phyloP scores from a whole-genome alignment of 2,329 filamentous ascomycete genomes.

The Hymenoscyphus linearis region DNA sequence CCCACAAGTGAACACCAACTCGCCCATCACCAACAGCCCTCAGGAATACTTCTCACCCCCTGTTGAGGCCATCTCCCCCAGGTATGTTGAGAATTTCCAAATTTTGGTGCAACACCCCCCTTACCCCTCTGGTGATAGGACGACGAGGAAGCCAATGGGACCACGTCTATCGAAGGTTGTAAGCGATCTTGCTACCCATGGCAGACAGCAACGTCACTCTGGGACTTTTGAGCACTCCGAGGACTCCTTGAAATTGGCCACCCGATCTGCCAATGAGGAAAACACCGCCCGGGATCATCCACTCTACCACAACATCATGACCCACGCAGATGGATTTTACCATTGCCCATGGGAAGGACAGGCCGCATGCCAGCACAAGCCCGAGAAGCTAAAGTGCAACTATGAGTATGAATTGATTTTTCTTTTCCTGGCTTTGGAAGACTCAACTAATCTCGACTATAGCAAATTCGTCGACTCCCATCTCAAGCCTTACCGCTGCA shows the following conservation, averaged over 20 bases:
- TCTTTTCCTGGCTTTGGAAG: conserved; percentile 6
- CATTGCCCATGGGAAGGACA: conserved; percentile 85
- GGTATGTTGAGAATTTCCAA: conserved; percentile 28
- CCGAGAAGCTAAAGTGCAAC: conserved; percentile 97
- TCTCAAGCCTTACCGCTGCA: conserved; percentile 93
- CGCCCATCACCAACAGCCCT: conserved; percentile 24
- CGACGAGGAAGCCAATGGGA: conserved; percentile 27
- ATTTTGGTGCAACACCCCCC: conserved; percentile 27
- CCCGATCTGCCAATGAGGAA: conserved; percentile 31
- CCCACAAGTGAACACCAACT: conserved; percentile 20
- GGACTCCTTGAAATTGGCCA: conserved; percentile 27
- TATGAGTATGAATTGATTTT: conserved; percentile 71
- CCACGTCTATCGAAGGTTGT: conserved; percentile 29
- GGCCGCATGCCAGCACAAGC: conserved; percentile 73
- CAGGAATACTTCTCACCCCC: conserved; percentile 28
- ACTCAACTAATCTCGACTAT: conserved; percentile 22
- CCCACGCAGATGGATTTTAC: conserved; percentile 73
- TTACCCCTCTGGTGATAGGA: conserved; percentile 28
- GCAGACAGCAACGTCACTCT: conserved; percentile 16
- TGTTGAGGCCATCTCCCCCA: conserved; percentile 29
- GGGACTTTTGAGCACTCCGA: conserved; percentile 24
- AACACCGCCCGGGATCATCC: conserved; percentile 55
- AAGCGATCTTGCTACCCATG: conserved; percentile 23
- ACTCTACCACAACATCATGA: conserved; percentile 63
- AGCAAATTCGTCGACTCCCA: conserved; percentile 98